phyloP scores from a whole-genome alignment of 805 yeast species.

The Starmerella riodocensis region DNA sequence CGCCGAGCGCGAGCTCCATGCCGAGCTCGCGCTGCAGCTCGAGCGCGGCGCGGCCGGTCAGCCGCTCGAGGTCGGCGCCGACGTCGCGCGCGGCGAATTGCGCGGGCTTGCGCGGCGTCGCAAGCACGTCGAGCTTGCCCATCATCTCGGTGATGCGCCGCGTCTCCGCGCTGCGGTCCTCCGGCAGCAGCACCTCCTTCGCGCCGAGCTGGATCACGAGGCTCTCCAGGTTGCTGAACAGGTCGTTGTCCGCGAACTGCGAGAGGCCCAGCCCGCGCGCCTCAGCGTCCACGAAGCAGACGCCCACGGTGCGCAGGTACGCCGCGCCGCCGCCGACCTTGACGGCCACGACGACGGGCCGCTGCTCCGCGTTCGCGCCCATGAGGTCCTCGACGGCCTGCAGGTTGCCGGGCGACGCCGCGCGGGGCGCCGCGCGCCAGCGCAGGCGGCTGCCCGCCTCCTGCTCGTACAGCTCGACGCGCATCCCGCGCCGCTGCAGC shows the following conservation, averaged over 20 bases:
- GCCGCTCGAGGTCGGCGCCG: conserved; percentile 63
- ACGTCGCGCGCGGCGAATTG: conserved; percentile 38
- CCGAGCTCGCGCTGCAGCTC: conserved; percentile 31
- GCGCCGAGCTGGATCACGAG: conserved; percentile 78
- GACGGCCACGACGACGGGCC: conserved; percentile 45
- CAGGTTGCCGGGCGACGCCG: conserved; percentile 84
- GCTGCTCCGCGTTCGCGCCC: conserved; percentile 33
- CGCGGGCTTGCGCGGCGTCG: conserved; percentile 44
- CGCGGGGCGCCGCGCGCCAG: conserved; percentile 42
- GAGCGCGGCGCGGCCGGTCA: conserved; percentile 40
- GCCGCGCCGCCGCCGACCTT: conserved; percentile 29
- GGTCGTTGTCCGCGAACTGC: conserved; percentile 78
- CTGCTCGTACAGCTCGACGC: conserved; percentile 67
- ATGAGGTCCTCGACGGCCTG: conserved; percentile 64
- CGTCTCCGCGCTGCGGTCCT: conserved; percentile 31
- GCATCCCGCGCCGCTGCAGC: conserved; percentile 56
- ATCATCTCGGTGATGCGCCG: conserved; percentile 57
- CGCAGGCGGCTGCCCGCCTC: conserved; percentile 25
- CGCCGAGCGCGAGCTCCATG: conserved; percentile 41
- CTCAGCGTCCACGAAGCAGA: conserved; percentile 66
- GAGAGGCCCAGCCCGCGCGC: conserved; percentile 52
- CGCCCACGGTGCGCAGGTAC: conserved; percentile 49
- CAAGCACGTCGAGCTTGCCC: conserved; percentile 64
- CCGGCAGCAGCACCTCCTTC: conserved; percentile 58
- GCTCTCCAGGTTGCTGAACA: conserved; percentile 75